Evolutionary conservation across 768 basidiomycete species (phyloP).

Genomic region (Fibroporia radiculosa): DNA sequence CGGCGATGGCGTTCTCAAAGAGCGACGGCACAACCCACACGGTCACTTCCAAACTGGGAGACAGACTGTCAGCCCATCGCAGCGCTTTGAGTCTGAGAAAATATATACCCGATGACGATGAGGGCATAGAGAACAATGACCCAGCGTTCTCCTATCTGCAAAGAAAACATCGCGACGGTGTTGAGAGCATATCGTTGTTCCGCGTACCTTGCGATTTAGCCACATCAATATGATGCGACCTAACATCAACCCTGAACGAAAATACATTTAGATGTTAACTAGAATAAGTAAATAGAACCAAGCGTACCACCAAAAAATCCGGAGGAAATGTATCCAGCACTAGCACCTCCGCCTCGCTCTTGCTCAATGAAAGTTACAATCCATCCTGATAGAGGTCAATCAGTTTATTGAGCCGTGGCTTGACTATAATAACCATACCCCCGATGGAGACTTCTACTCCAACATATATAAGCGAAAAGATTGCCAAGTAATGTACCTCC

Average conservation of each 20-base stretch:
- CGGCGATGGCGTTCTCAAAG: slow-evolving; percentile 42
- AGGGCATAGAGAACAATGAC: slow-evolving; percentile 20
- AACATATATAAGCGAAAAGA: slow-evolving; percentile 35
- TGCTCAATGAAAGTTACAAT: slow-evolving; percentile 37
- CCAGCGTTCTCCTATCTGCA: slow-evolving; percentile 19
- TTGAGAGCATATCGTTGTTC: not conserved
- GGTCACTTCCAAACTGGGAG: slow-evolving; percentile 18
- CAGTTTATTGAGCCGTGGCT: not conserved
- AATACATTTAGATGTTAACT: too few species aligned
- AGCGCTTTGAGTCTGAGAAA: too few species aligned
- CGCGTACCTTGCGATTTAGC: slow-evolving; percentile 19
- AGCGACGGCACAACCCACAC: slow-evolving; percentile 49
- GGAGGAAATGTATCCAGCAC: slow-evolving; percentile 35
- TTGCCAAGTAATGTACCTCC: slow-evolving; percentile 30
- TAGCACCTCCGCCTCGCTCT: slow-evolving; percentile 28
- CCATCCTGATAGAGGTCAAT: slow-evolving; percentile 25
- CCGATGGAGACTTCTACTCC: slow-evolving; percentile 37
- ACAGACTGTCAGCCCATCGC: not conserved
- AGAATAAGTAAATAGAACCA: not conserved
- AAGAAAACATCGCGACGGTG: not conserved
- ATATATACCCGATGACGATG: slow-evolving; percentile 18
- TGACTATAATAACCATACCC: slow-evolving; percentile 17
- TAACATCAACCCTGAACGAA: slow-evolving; percentile 17
- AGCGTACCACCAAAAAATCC: slow-evolving; percentile 31
- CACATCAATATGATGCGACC: slow-evolving; percentile 16